Conservation (phyloP, 2,329 filamentous ascomycete genomes). For the Phyllosticta capitalensis region DNA sequence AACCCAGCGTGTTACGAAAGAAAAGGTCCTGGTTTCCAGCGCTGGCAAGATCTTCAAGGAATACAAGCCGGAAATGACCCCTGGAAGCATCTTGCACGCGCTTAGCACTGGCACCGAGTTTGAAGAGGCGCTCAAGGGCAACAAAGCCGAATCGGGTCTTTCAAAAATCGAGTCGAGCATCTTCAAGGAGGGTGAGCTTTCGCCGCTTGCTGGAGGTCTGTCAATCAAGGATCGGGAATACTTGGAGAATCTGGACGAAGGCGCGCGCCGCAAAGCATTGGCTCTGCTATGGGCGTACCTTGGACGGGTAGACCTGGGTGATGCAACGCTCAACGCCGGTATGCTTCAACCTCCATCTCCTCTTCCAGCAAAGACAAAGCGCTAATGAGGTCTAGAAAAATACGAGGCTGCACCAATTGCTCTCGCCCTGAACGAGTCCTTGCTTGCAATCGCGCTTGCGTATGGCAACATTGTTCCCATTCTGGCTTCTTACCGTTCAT, state of each 20-base stretch:
- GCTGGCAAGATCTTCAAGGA: slow-evolving; percentile 92
- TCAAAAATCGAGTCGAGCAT: slow-evolving; percentile 77
- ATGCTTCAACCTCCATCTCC: slow-evolving; percentile 7
- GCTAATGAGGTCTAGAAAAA: slow-evolving; percentile 52
- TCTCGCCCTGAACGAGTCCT: slow-evolving; percentile 73
- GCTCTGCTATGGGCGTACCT: slow-evolving; percentile 93
- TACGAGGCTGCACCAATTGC: slow-evolving; percentile 83
- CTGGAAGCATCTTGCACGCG: slow-evolving; percentile 68
- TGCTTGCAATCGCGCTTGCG: slow-evolving; percentile 76
- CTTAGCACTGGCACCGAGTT: slow-evolving; percentile 84
- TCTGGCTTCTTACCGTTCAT: slow-evolving; percentile 68
- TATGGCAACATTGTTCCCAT: slow-evolving; percentile 79
- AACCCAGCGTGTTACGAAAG: slow-evolving; percentile 83
- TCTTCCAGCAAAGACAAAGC: neutral
- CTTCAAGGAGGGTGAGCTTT: slow-evolving; percentile 47
- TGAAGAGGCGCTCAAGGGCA: slow-evolving; percentile 62
- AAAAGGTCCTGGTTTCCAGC: slow-evolving; percentile 85
- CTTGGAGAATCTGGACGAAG: slow-evolving; percentile 71
- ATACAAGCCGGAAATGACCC: slow-evolving; percentile 75
- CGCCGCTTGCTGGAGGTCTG: slow-evolving; percentile 49
- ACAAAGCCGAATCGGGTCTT: slow-evolving; percentile 70
- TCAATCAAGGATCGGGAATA: slow-evolving; percentile 64
- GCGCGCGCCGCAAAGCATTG: slow-evolving; percentile 72
- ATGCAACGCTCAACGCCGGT: slow-evolving; percentile 62
- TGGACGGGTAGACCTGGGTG: slow-evolving; percentile 75